Conservation (phyloP, 208 protist genomes). For the Leishmania arabica region DNA sequence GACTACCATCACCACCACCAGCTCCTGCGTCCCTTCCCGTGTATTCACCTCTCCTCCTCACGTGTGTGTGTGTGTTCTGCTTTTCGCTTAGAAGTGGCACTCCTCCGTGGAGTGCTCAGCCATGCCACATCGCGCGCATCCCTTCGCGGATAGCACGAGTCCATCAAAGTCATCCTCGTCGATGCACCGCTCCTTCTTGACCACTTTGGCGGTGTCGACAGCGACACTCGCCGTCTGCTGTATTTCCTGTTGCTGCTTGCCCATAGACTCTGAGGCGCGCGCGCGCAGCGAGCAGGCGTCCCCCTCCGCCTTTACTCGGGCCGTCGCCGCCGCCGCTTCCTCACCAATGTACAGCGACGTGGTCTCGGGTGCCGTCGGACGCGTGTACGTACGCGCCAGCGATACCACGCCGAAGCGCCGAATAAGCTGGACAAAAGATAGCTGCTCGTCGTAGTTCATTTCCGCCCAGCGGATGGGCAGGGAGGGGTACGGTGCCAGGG, state of each 20-base stretch:
- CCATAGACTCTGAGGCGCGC: slow-evolving; percentile 32
- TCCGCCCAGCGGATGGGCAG: slow-evolving; percentile 81
- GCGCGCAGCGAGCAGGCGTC: slow-evolving; percentile 30
- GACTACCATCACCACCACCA: neutral
- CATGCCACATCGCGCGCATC: slow-evolving; percentile 66
- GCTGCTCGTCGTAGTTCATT: slow-evolving; percentile 68
- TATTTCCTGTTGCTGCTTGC: slow-evolving; percentile 1
- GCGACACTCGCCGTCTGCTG: neutral
- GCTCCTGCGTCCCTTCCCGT: neutral
- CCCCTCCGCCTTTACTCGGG: slow-evolving; percentile 1
- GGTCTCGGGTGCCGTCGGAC: slow-evolving; percentile 18
- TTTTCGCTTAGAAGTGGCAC: slow-evolving; percentile 42
- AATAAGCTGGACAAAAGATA: slow-evolving; percentile 58
- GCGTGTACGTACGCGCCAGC: slow-evolving; percentile 8
- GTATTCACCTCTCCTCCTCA: neutral
- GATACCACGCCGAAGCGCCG: slow-evolving; percentile 63
- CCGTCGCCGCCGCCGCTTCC: slow-evolving; percentile 13
- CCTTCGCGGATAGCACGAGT: slow-evolving; percentile 14
- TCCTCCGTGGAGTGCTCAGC: slow-evolving; percentile 45
- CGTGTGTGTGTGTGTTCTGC: neutral
- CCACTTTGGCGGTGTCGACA: neutral
- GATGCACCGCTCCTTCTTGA: slow-evolving; percentile 9
- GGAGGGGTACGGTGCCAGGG: slow-evolving; percentile 7
- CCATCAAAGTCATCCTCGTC: slow-evolving; percentile 7
- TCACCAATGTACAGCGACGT: slow-evolving; percentile 24